A percentile compares a stretch with the other conserved stretches of the same genome.
phyloP scores from a whole-genome alignment of 1,139 yeast genomes.

The Scheffersomyces parashehatae region DNA sequence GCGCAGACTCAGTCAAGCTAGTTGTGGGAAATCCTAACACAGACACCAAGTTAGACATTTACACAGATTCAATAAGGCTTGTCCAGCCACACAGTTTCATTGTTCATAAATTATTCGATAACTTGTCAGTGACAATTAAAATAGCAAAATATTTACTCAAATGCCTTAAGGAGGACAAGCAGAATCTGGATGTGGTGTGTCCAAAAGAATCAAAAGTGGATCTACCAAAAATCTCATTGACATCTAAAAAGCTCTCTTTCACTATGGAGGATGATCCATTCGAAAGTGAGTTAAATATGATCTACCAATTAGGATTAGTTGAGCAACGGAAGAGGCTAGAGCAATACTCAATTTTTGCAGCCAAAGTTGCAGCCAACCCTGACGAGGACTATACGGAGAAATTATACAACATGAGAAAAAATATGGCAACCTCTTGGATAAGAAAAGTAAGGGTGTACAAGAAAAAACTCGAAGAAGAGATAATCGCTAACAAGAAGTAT shows the following conservation, averaged over 20 bases:
- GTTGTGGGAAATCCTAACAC: constrained; percentile 16
- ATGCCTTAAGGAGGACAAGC: constrained; percentile 37
- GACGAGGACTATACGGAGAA: constrained; percentile 9
- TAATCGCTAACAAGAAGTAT: constrained; percentile 52
- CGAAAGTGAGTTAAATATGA: constrained; percentile 73
- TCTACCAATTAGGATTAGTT: constrained; percentile 70
- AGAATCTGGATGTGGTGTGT: constrained; percentile 9
- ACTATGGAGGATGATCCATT: constrained; percentile 82
- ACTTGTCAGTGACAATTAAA: constrained; percentile 55
- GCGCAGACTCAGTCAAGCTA: constrained; percentile 40
- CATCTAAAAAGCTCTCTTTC: constrained; percentile 48
- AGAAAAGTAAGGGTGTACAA: constrained; percentile 53
- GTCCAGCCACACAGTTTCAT: constrained; percentile 55
- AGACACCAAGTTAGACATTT: constrained; percentile 18
- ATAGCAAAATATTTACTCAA: constrained; percentile 54
- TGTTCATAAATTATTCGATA: constrained; percentile 62
- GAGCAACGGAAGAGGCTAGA: constrained; percentile 72
- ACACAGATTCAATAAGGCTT: constrained; percentile 34
- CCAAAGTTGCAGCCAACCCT: constrained; percentile 17
- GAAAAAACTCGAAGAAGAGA: constrained; percentile 41
- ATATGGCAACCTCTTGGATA: constrained; percentile 40
- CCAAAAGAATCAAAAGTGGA: constrained; percentile 45
- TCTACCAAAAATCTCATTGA: constrained; percentile 56
- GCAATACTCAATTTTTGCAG: constrained; percentile 55
- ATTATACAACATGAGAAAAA: constrained; percentile 11